These are phyloP conservation scores for Skeletonema potamos DNA, from an alignment of 108 stramenopile genomes.

Conservation along the genomic window DNA sequence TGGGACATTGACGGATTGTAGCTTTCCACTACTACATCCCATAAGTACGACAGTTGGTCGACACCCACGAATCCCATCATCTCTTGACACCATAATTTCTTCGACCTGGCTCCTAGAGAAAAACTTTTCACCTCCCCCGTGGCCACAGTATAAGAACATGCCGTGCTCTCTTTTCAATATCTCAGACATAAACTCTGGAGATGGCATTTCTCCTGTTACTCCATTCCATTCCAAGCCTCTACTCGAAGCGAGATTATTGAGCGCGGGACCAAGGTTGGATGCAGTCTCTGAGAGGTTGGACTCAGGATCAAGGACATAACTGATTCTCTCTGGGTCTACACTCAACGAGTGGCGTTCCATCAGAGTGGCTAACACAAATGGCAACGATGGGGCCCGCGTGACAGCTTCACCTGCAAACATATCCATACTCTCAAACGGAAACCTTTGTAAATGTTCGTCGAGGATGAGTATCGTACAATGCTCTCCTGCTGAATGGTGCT, in stretches of 20 bases:
- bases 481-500: conserved; percentile 5
- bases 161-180: conserved; percentile 54
- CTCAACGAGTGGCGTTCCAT: conserved; percentile 25
- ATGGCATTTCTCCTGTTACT: conserved; percentile 68
- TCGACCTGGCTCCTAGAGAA: conserved; percentile 78
- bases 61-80: conserved; percentile 44
- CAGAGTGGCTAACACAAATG: conserved; percentile 78
- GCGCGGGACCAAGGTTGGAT: conserved; percentile 65
- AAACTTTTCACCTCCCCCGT: conserved; percentile 91
- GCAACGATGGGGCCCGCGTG: conserved; percentile 86
- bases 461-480: conserved; percentile 76
- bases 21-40: conserved; percentile 96
- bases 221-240: conserved; percentile 79
- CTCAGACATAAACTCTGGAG: conserved; percentile 53
- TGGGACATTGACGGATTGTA: conserved; percentile 68
- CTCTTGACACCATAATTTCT: conserved; percentile 36
- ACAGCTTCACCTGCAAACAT: conserved; percentile 68
- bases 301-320: conserved; percentile 93
- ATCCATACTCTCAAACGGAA: conserved; percentile 94
- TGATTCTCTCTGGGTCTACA: conserved; percentile 60
- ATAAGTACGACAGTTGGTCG: conserved; percentile 81
- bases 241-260: conserved; percentile 43
- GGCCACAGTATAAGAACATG: conserved; percentile 93
- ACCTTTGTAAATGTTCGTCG: conserved; percentile 91
- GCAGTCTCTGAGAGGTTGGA: conserved; percentile 82